These are phyloP conservation scores for Boletus fagicola DNA, from an alignment of 768 basidiomycete genomes.

Conservation along the genomic window DNA sequence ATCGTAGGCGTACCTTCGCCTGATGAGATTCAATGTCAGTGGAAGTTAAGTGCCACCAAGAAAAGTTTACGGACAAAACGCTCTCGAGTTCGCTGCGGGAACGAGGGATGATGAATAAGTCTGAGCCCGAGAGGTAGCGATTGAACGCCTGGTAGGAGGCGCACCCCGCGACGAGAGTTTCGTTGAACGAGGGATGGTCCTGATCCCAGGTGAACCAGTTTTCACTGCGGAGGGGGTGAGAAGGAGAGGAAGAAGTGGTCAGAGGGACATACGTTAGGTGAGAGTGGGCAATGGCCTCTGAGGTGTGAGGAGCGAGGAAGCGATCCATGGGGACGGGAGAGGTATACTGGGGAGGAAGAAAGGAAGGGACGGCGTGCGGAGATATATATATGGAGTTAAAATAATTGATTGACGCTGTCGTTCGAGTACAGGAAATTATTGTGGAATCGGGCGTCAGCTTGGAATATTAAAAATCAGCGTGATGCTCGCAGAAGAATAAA, in stretches of 20 bases:
- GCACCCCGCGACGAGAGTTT: conserved; percentile 70
- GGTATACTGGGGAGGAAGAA: background rate
- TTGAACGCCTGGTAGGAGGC: conserved; percentile 81
- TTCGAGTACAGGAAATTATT: background rate
- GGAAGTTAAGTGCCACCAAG: background rate
- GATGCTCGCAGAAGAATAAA: background rate
- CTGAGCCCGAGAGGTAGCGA: conserved; percentile 67
- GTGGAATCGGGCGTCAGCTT: conserved; percentile 5
- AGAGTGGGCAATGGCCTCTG: conserved; percentile 69
- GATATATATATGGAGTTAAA: conserved; percentile 7
- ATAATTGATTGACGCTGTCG: conserved; percentile 9
- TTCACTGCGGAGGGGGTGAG: conserved; percentile 45
- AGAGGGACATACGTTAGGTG: conserved; percentile 56
- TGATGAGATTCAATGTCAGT: conserved; percentile 29
- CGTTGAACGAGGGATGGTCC: conserved; percentile 66
- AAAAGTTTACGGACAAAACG: conserved; percentile 52
- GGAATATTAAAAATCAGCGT: background rate
- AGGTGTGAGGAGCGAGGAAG: conserved; percentile 69
- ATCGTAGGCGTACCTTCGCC: conserved; percentile 74
- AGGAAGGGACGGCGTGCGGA: background rate
- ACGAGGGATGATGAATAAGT: conserved; percentile 69
- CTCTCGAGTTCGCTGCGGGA: conserved; percentile 66
- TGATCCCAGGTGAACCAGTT: conserved; percentile 69
- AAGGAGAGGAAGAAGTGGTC: background rate
- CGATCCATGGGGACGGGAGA: conserved; percentile 52